Percentiles rank a stretch among this genome's conserved stretches.
Evolutionary conservation across 1,139 yeast genomes (phyloP).

Genomic region (Nadsonia commutata): DNA sequence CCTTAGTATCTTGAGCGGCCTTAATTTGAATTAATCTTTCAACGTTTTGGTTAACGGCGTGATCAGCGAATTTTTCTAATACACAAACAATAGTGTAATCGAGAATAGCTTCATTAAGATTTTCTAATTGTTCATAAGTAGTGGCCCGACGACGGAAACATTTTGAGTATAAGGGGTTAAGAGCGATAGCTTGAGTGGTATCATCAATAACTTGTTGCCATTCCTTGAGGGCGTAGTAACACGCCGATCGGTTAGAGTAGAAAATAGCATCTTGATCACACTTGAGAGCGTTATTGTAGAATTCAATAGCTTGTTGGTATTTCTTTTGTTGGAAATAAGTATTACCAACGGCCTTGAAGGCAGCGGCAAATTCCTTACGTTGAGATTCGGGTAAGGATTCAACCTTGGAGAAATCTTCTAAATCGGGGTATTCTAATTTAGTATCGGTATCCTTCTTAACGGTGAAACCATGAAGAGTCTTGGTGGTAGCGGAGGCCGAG

Average conservation of each 20-base stretch:
- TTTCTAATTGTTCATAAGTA: constrained; percentile 63
- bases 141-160: constrained; percentile 45
- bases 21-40: constrained; percentile 70
- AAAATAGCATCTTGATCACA: constrained; percentile 70
- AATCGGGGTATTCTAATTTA: constrained; percentile 19
- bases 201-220: constrained; percentile 69
- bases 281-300: constrained; percentile 62
- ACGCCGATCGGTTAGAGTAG: constrained; percentile 86
- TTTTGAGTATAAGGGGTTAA: constrained; percentile 76
- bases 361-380: constrained; percentile 55
- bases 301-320: constrained; percentile 57
- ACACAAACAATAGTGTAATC: constrained; percentile 64
- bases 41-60: constrained; percentile 62
- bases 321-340: constrained; percentile 56
- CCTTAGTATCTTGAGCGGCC: constrained; percentile 38
- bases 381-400: constrained; percentile 35
- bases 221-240: constrained; percentile 66
- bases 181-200: constrained; percentile 62
- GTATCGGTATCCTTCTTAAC: constrained; percentile 14
- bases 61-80: constrained; percentile 44
- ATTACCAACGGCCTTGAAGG: constrained; percentile 85
- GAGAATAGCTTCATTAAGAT: constrained; percentile 73
- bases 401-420: constrained; percentile 28
- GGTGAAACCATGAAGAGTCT: constrained; percentile 13
- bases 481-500: constrained; percentile 1